Evolutionary conservation across 2,329 filamentous ascomycete species (phyloP), one percentile per base, ranked within the genome.

Genomic region (Epichloe typhina): DNA sequence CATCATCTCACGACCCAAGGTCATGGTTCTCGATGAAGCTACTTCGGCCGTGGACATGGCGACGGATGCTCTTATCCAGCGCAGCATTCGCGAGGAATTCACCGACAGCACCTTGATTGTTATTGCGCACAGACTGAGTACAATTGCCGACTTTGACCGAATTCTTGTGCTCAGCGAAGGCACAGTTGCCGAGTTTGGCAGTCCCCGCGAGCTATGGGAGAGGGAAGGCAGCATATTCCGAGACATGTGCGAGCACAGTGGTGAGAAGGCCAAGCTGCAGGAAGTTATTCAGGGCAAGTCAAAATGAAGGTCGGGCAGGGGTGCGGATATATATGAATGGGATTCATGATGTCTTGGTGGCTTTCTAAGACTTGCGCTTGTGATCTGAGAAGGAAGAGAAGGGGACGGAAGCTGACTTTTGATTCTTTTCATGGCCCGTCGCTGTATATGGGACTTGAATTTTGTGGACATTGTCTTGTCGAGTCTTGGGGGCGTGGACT

Each of bases 11-110:
- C 75, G 82, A 0, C 84, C 86, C 3, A 84, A 84, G 61, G 80
- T 91, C 58, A 84, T 91, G 77, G 80, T 90, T 1, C 75, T 90
- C 1, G 86, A 91, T 62, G 86, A 90, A 67, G 86, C 86, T 0
- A 91, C 86, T 0, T 83, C 79, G 3, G 84, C 86, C 0, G 84
- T 90, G 2, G 86, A 89, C 63, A 87, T 88, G 82, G 72, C 75
- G 40, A 89, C 86, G 0, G 86, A 90, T 61, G 70, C 75, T 1
- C 73, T 87, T 26, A 89, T 89, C 59, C 85, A 89, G 67, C 75
- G 81, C 5, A 80, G 75, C 47, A 88, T 89, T 57, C 74, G 84
- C 21, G 79, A 84, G 59, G 83, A 87, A 62, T 88, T 88, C 55
- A 78, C 73, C 0, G 79, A 79, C 54, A 77, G 76, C 40, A 88